Conservation (phyloP, 1,139 yeast genomes). For the Fermentozyma sake region DNA sequence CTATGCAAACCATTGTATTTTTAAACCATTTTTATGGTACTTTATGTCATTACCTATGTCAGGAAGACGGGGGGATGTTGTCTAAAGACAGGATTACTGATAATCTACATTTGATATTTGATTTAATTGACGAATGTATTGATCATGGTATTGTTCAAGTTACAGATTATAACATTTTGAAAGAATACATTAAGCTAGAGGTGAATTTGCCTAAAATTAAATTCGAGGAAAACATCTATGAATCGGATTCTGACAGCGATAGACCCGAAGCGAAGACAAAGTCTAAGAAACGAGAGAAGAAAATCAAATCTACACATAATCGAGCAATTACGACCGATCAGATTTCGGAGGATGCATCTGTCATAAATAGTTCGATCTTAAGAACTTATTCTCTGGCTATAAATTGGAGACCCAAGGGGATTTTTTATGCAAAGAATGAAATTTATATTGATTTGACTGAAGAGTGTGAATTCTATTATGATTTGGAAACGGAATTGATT, state of each 20-base stretch:
- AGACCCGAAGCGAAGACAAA: constrained; percentile 4
- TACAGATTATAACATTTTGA: constrained; percentile 41
- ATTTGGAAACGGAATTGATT: constrained; percentile 25
- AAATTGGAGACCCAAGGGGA: constrained; percentile 48
- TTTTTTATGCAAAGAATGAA: constrained; percentile 44
- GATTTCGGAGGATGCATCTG: constrained; percentile 20
- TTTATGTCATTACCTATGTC: constrained; percentile 27
- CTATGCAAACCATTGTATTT: constrained; percentile 39
- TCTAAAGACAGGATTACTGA: constrained; percentile 33
- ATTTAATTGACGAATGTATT: constrained; percentile 43
- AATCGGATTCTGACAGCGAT: constrained; percentile 13
- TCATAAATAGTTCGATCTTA: constrained; percentile 56
- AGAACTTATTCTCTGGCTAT: constrained; percentile 41
- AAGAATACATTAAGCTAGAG: constrained; percentile 41
- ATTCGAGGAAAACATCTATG: constrained; percentile 8
- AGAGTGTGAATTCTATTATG: constrained; percentile 36
- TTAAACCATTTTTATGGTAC: constrained; percentile 30
- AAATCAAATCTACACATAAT: constrained; percentile 36
- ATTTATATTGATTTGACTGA: constrained; percentile 42
- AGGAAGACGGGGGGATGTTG: constrained; percentile 3
- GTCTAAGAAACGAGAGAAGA: constrained; percentile 12
- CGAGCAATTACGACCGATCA: constrained; percentile 35
- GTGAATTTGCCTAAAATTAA: constrained; percentile 26
- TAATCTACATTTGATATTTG: constrained; percentile 36
- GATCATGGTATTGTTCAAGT: constrained; percentile 42